Base-by-base conservation (phyloP, 2,329 filamentous ascomycete species). In the Colletotrichum sojae region DNA sequence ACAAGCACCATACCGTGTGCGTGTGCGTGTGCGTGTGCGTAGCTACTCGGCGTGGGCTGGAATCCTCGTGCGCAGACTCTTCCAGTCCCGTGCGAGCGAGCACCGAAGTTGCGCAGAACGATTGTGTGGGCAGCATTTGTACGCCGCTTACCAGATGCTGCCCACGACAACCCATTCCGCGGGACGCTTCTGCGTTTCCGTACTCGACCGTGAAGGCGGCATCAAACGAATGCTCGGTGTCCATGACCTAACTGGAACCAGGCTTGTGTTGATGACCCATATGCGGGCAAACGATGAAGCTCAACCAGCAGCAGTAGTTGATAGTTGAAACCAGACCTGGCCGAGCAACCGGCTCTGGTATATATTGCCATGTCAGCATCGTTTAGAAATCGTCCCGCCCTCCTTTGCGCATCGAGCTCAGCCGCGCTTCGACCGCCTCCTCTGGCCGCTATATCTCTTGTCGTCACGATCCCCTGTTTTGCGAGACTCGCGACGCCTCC, bases 401-500 rank as follows among this genome's bases (percentile, higher is more conserved):
- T 40, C 46, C 46, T 48, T 54, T 48, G 31, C 39, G 45, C 45
- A 46, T 69, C 61, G 36, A 52, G 49, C 43, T 49, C 51, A 51
- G 48, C 48, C 43, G 66, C 61, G 66, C 63, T 56, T 36, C 56
- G 62, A 56, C 56, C 63, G n/a, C 52, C 49, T 56, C 46, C 54
- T 48, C 39, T 43, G 49, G 67, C 56, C 36, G 55, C 63, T 45
- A 46, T 61, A 43, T 55, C 39, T 59, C 45, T 51, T 36, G 40
- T 36, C 59, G 36, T 66, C 31, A 39, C 36, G 27, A 46, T 22
- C 54, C 54, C 63, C 64, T 67, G 58, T 22, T 43, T 31, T 58
- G 52, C 66, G 60, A 69, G 54, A 55, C 59, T 69, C 53, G 27
- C 36, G 68, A 59, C 65, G 64, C 64, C 65, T 69, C 59, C 51